phyloP scores from a whole-genome alignment of 768 basidiomycete genomes.

The Xerocomellus amylosporus region DNA sequence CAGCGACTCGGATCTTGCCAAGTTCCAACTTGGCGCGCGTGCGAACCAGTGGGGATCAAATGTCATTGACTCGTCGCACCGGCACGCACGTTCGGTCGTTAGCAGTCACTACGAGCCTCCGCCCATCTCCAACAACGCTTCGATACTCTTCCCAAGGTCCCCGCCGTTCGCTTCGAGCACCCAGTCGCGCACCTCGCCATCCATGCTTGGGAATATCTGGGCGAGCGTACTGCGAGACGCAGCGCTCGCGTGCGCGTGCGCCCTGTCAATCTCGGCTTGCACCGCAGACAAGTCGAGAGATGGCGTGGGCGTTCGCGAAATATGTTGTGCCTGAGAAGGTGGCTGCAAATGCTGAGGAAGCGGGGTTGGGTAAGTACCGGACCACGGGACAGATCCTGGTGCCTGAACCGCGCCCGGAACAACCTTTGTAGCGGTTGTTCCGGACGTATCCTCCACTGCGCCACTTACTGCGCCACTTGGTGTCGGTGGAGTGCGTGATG shows the following conservation, averaged over 20 bases:
- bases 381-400: conserved; percentile 47
- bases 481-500: conserved; percentile 40
- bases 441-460: conserved; percentile 58
- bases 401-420: conserved; percentile 49
- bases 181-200: conserved; percentile 81
- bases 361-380: conserved; percentile 14
- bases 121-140: conserved; percentile 75
- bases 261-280: conserved; percentile 74
- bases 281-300: conserved; percentile 66
- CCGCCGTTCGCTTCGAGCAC: conserved; percentile 88
- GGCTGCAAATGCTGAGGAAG: conserved; percentile 33
- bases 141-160: conserved; percentile 88
- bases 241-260: conserved; percentile 67
- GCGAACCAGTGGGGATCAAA: neutral
- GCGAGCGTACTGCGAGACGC: conserved; percentile 73
- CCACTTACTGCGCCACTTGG: conserved; percentile 20
- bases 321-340: conserved; percentile 48
- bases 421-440: neutral
- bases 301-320: conserved; percentile 70
- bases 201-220: conserved; percentile 86
- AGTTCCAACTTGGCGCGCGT: neutral
- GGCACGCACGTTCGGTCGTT: neutral
- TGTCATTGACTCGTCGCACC: neutral
- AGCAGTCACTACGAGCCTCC: conserved; percentile 26
- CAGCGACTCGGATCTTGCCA: neutral